Evolutionary conservation across 2,329 filamentous ascomycete genomes (phyloP), one percentile per base, ranked within the genome.

Genomic region (Malbranchea cinnamomea): DNA sequence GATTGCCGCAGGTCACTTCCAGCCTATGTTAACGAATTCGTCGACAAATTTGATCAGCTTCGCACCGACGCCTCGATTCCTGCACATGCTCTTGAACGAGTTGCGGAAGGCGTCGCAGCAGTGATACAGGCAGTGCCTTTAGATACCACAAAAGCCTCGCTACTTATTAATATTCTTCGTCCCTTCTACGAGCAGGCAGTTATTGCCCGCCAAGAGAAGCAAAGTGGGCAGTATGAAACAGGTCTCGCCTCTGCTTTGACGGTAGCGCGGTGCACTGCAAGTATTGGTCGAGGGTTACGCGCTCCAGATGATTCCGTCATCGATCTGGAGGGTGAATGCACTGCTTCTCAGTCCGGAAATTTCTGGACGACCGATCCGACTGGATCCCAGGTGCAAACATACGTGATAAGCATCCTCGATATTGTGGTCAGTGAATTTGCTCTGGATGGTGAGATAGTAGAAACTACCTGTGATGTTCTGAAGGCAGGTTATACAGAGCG

Each of bases 401-500:
- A 52, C 23, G 50, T 57, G 14, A 52, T 60, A 43, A 47, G 57
- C 35, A 52, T 52, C 14, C 47, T 61, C 41, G 45, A 54, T 17
- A 46, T 53, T 14, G 43, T 60, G n/a, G 45, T 57, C 27, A 47
- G 48, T 17, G 47, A 52, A 14, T 59, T 59, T 21, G 49, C 52
- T 5, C 40, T 50, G 18, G 57, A 60, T 30, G 47, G 46, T 26
- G 44, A 47, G n/a, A 54, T 61, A 6, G 53, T 61, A 12, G 57
- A 60, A 41, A 53, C 56, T 5, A 50, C 56, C 5, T 62, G 58
- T 38, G 57, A 61, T 28, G 54, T 63, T 12, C 40, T 63, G 21
- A 59, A 54, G 37, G 57, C 58, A 7, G 59, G 59, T 3, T 62
- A 55, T 34, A 60, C 59, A 3, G 59, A 63, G 34, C 45, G 37